Evolutionary conservation across 192 early-diverging fungal genomes (phyloP).

Genomic region (Allomyces javanicus): DNA sequence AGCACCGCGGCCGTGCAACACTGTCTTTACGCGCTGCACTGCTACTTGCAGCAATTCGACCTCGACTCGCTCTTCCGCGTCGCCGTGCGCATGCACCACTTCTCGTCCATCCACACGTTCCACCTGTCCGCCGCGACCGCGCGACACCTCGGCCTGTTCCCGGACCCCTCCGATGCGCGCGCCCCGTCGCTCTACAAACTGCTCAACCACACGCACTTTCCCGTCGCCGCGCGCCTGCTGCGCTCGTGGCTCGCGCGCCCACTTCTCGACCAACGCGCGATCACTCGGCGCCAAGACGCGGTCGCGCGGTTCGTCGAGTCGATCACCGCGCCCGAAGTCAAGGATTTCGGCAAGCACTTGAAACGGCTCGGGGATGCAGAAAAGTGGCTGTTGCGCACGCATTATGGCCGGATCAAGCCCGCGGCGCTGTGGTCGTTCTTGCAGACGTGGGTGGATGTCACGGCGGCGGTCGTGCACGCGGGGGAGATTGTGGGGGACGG

Average conservation of each 20-base stretch:
- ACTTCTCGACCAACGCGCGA: constrained; percentile 18
- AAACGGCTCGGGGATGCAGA: constrained; percentile 42
- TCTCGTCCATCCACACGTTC: neutral
- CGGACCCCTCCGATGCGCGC: neutral
- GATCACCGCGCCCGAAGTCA: constrained; percentile 6
- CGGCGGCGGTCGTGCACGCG: constrained; percentile 15
- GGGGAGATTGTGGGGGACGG: constrained; percentile 6
- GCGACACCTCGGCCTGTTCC: neutral
- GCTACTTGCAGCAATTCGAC: constrained; percentile 40
- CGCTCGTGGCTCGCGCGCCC: constrained; percentile 50
- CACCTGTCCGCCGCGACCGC: neutral
- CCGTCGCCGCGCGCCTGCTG: constrained; percentile 41
- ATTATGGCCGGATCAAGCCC: constrained; percentile 28
- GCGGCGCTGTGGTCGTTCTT: neutral
- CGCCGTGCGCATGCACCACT: too few species aligned
- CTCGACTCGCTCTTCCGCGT: too few species aligned
- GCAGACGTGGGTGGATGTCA: constrained; percentile 18
- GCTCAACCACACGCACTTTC: constrained; percentile 44
- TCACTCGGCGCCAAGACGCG: neutral
- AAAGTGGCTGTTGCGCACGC: constrained; percentile 38
- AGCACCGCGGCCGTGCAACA: constrained; percentile 12
- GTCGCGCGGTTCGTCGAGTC: neutral
- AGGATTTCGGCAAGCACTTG: constrained; percentile 15
- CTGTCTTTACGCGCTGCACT: constrained; percentile 31
- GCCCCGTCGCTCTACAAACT: constrained; percentile 23